phyloP scores from a whole-genome alignment of 805 yeast species.

The Metschnikowia picachoensis region DNA sequence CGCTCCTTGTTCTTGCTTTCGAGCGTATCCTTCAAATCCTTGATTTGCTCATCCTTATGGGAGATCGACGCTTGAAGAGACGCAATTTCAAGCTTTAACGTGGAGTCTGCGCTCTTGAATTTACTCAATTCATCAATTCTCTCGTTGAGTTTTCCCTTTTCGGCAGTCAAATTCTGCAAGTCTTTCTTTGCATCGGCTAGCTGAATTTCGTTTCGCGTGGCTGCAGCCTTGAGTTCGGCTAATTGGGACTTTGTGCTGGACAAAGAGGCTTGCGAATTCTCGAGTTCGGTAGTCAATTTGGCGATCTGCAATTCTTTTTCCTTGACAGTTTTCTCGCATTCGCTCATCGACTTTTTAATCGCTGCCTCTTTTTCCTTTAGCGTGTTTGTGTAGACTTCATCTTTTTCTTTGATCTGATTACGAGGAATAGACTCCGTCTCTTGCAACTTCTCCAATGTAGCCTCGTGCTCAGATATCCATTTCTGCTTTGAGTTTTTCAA shows the following conservation, averaged over 20 bases:
- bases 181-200: slow-evolving; percentile 24
- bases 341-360: neutral
- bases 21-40: slow-evolving; percentile 34
- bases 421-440: slow-evolving; percentile 12
- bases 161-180: slow-evolving; percentile 18
- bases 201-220: slow-evolving; percentile 12
- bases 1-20: slow-evolving; percentile 34
- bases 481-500: slow-evolving; percentile 14
- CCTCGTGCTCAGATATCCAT: slow-evolving; percentile 16
- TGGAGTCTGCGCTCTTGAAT: slow-evolving; percentile 37
- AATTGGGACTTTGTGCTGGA: slow-evolving; percentile 20
- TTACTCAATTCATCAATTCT: slow-evolving; percentile 28
- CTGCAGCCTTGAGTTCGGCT: slow-evolving; percentile 6
- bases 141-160: slow-evolving; percentile 37
- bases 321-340: neutral
- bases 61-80: slow-evolving; percentile 42
- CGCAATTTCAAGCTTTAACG: slow-evolving; percentile 47
- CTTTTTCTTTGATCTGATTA: slow-evolving; percentile 16
- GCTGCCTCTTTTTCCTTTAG: neutral
- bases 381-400: slow-evolving; percentile 15
- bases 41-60: slow-evolving; percentile 42
- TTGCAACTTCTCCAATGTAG: slow-evolving; percentile 8
- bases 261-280: neutral
- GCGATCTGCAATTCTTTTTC: neutral
- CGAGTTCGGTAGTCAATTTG: slow-evolving; percentile 5